phyloP scores from a whole-genome alignment of 1,284 basidiomycete species.

The Irpex lacteus region DNA sequence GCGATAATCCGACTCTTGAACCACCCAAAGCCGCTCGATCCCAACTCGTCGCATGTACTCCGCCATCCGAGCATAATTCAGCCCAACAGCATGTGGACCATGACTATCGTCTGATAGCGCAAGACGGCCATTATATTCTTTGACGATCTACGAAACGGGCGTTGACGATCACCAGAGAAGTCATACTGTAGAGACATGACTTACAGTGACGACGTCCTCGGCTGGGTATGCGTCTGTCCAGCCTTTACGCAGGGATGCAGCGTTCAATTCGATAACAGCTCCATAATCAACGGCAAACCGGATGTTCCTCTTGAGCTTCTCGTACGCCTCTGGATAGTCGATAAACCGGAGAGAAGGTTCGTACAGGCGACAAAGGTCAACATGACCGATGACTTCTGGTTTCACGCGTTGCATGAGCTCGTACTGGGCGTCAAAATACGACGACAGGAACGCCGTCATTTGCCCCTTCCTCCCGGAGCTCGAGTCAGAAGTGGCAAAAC shows the following conservation, averaged over 20 bases:
- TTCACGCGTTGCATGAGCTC: constrained; percentile 64
- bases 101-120: constrained; percentile 96
- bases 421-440: constrained; percentile 85
- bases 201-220: constrained; percentile 71
- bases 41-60: constrained; percentile 66
- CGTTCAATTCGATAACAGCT: constrained; percentile 91
- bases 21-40: constrained; percentile 71
- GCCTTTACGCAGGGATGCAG: constrained; percentile 89
- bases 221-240: constrained; percentile 89
- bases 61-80: constrained; percentile 75
- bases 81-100: constrained; percentile 83
- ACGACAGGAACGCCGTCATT: constrained; percentile 51
- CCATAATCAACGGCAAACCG: constrained; percentile 77
- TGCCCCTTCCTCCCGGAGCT: constrained; percentile 7
- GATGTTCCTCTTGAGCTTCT: constrained; percentile 77
- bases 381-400: constrained; percentile 92
- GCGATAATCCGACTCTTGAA: constrained; percentile 36
- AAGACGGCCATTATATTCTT: constrained; percentile 66
- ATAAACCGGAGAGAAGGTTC: constrained; percentile 54
- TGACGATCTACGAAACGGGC: constrained; percentile 38
- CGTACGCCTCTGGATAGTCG: constrained; percentile 58
- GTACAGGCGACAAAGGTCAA: constrained; percentile 89
- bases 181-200: constrained; percentile 22
- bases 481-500: constrained; percentile 30
- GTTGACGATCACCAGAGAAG: neutral